Evolutionary conservation across 2,329 filamentous ascomycete genomes (phyloP), one percentile per base, ranked within the genome.

Genomic region (Diaporthe sp.): DNA sequence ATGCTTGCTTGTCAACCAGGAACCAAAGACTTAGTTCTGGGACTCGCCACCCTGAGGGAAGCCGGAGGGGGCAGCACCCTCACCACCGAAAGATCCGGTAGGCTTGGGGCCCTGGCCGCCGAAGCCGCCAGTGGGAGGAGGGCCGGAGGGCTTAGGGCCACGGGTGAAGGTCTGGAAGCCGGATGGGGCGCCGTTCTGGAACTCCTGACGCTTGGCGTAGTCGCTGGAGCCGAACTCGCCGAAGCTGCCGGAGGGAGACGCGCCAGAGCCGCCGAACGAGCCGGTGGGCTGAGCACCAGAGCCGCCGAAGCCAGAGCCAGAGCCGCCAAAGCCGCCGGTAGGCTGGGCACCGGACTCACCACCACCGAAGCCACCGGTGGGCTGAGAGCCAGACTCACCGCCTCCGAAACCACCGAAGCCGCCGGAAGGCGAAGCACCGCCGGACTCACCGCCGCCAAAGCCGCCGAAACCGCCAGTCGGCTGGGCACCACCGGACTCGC

Each of bases 251-350:
- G 45, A 50, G 28, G 25, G 42, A 25, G 35, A 58, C 28, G 55
- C 25, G 55, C 69, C 69, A 4, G 25, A 61, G 42, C 72, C 68
- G 13, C 69, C 73, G 57, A 72, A 72, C 4, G 30, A 15, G 12
- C 73, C 71, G n/a, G 69, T 75, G 15, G 74, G 69, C 60, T 45
- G n/a, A 5, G 74, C 60, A 6, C 73, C 73, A 25, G 45, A 58
- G 5, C 40, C 69, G 28, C 35, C 57, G 7, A 28, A 60, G n/a
- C n/a, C 35, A 19, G 40, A 54, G 28, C 61, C 58, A n/a, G n/a
- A n/a, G 28, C 66, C 55, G 9, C 64, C 64, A 50, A 69, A 61
- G 28, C 72, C 54, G 4, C 64, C 71, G 52, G 71, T 74, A 12
- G 72, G 64, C 38, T 47, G 30, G 22, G 71, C 33, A 17, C 52